Evolutionary conservation across 2,329 filamentous ascomycete species (phyloP).

Genomic region (Diaporthe vexans): DNA sequence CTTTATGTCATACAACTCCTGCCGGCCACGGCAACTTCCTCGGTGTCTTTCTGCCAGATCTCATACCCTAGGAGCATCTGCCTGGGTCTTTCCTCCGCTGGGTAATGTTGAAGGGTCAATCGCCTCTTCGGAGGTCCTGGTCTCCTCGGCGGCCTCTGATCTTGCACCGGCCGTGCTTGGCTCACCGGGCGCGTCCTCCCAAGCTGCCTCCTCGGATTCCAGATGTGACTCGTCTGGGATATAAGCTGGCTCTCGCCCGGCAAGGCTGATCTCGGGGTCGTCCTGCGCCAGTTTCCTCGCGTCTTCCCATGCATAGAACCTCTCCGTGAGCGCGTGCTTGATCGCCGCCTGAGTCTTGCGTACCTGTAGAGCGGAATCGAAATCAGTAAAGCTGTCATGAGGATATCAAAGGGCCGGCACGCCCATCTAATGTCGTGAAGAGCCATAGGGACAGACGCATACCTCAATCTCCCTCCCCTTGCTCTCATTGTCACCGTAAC

Average conservation of each 20-base stretch:
- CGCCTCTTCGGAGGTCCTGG: constrained; percentile 37
- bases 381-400: constrained; percentile 9
- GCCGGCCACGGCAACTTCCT: not conserved
- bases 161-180: constrained; percentile 41
- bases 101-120: constrained; percentile 40
- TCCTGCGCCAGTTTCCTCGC: constrained; percentile 74
- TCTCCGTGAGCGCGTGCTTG: constrained; percentile 87
- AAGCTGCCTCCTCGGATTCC: constrained; percentile 52
- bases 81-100: constrained; percentile 31
- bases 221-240: constrained; percentile 52
- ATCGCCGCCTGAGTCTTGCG: constrained; percentile 84
- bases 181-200: constrained; percentile 50
- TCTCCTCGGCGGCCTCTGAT: constrained; percentile 37
- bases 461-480: constrained; percentile 76
- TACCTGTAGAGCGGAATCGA: constrained; percentile 66
- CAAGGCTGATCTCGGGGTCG: constrained; percentile 77
- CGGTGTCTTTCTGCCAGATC: constrained; percentile 21
- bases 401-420: not conserved
- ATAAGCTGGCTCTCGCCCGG: constrained; percentile 63
- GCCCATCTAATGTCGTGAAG: not conserved
- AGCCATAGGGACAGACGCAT: constrained; percentile 51
- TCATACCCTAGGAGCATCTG: constrained; percentile 40
- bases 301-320: constrained; percentile 90
- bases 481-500: constrained; percentile 81
- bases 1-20: not conserved